Evolutionary conservation across 2,329 filamentous ascomycete species (phyloP), one percentile per base, ranked within the genome.

Genomic region (Phyllachora maydis): DNA sequence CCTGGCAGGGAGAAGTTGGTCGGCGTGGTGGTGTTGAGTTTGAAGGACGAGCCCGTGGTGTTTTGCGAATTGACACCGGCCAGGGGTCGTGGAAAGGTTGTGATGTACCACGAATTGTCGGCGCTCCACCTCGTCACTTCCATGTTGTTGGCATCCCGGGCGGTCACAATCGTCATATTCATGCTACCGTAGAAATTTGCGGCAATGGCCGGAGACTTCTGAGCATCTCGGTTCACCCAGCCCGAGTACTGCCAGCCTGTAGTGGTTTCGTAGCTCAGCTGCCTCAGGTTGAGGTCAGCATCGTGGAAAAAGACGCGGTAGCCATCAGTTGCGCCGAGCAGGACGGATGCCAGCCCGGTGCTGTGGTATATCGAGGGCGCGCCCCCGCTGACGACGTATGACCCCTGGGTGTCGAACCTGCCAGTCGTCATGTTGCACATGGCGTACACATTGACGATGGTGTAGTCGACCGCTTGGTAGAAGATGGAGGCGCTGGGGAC

Each of bases 231-330:
- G 3, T 44, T 44, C 5, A 51, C 34, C n/a, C 36, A 14, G 11
- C 42, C 45, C 16, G 28, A 26, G 16, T 45, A 41, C 2, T 21
- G 14, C 45, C 48, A 51, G 2, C 28, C 25, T 4, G 30, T 32
- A 5, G 29, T 23, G 4, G 18, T 23, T 3, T 35, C 41, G 26
- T 48, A 52, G 5, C 32, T 30, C 9, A 51, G 28, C 22, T 41
- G 30, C 14, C 43, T 46, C 23, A 50, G 26, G 5, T 29, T 31
- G 11, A 34, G 38, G 14, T 40, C 26, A 14, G 35, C 24, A 28
- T 46, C 46, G 30, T 50, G 46, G 26, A 41, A 51, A 31, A 42
- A 50, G 8, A 51, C 32, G 8, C 47, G 45, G 21, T 50, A 50
- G 13, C 47, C 47, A 3, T 34, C 28, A 5, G 31, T 31, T 1